These are phyloP conservation scores for Sporothrix brunneoviolacea DNA, from an alignment of 2,329 filamentous ascomycete species.

Conservation along the genomic window DNA sequence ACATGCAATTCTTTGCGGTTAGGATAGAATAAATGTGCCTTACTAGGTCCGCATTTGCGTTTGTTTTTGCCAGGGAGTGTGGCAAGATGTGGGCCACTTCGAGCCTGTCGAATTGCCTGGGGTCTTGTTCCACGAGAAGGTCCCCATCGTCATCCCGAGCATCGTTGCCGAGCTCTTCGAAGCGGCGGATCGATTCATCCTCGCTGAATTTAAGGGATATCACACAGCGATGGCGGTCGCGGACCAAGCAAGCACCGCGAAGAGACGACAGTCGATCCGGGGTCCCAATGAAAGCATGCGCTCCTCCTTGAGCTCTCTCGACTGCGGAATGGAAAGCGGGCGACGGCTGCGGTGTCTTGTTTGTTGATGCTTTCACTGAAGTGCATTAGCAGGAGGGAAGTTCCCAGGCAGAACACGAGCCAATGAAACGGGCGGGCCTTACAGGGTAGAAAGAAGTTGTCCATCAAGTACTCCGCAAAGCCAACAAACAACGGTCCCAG, in stretches of 20 bases:
- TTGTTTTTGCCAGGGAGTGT: neutral
- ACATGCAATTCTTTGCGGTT: neutral
- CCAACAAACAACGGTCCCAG: slow-evolving; percentile 16
- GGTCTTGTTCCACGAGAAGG: slow-evolving; percentile 12
- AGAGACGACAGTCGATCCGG: slow-evolving; percentile 21
- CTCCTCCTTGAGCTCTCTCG: slow-evolving; percentile 17
- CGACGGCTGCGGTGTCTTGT: slow-evolving; percentile 23
- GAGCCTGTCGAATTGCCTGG: slow-evolving; percentile 4
- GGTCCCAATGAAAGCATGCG: slow-evolving; percentile 19
- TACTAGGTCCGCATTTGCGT: neutral
- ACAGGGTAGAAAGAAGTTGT: slow-evolving; percentile 25
- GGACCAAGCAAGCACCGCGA: slow-evolving; percentile 23
- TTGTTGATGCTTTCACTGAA: slow-evolving; percentile 22
- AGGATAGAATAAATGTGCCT: neutral
- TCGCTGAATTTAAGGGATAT: slow-evolving; percentile 21
- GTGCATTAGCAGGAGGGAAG: slow-evolving; percentile 3
- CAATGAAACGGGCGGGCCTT: slow-evolving; percentile 1
- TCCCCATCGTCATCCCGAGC: slow-evolving; percentile 23
- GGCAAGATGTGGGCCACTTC: slow-evolving; percentile 21
- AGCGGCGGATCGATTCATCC: slow-evolving; percentile 14
- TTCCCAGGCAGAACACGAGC: neutral
- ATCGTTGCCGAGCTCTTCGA: neutral
- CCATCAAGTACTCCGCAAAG: slow-evolving; percentile 23
- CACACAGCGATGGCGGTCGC: slow-evolving; percentile 26
- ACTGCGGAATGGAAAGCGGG: slow-evolving; percentile 21